These are phyloP conservation scores for Carex kokanica DNA, from an alignment of 176 grass and related monocot species.

Conservation along the genomic window DNA sequence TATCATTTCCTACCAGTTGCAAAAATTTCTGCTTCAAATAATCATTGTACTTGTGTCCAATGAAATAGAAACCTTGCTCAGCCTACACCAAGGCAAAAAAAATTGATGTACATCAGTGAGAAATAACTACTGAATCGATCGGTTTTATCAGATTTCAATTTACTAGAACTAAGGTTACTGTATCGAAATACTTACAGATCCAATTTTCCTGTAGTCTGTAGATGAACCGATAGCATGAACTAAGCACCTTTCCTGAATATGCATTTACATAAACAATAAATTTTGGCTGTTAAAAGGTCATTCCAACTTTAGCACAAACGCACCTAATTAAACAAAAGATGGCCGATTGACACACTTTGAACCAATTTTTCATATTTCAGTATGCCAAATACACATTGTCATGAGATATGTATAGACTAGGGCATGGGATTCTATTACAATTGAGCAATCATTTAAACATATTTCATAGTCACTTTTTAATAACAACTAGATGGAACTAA, in stretches of 20 bases:
- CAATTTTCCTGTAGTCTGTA: conserved; percentile 69
- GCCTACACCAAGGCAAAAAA: conserved; percentile 45
- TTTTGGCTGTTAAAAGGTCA: not conserved
- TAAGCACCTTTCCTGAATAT: conserved; percentile 71
- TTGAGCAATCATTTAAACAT: not conserved
- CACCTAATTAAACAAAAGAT: not conserved
- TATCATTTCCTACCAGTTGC: conserved; percentile 55
- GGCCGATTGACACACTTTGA: not conserved
- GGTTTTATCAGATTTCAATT: not conserved
- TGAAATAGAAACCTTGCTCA: conserved; percentile 83
- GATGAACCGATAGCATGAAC: conserved; percentile 71
- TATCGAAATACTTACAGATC: conserved; percentile 56
- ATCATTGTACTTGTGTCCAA: conserved; percentile 40
- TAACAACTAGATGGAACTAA: not conserved
- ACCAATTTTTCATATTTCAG: too few species aligned
- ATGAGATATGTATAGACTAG: too few species aligned
- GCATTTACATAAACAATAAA: conserved; percentile 23
- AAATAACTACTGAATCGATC: not conserved
- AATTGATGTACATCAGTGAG: not conserved
- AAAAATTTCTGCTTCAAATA: conserved; percentile 64
- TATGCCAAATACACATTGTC: too few species aligned
- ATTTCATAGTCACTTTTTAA: not conserved
- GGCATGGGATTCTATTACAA: not conserved
- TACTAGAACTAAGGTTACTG: not conserved
- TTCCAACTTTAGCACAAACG: not conserved